A percentile compares a stretch with the other conserved stretches of the same genome.
These are phyloP conservation scores for Papiliotrema nemorosa DNA, from an alignment of 1,284 basidiomycete species.

Conservation along the genomic window DNA sequence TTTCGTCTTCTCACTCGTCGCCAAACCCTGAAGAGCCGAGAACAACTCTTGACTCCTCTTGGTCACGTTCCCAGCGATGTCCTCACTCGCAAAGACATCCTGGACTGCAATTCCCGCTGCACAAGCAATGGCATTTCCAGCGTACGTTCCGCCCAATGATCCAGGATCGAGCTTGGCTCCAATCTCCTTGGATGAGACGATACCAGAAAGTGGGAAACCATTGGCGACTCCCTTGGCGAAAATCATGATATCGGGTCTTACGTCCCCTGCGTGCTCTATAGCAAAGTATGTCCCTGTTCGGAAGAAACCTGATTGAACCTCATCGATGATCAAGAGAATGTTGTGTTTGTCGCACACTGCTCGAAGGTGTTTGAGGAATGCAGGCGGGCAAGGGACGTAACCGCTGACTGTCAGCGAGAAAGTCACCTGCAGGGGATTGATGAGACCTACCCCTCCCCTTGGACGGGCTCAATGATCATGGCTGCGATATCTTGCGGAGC, in stretches of 20 bases:
- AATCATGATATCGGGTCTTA: slow-evolving; percentile 80
- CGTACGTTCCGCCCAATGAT: slow-evolving; percentile 84
- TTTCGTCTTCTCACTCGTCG: slow-evolving; percentile 50
- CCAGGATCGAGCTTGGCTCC: slow-evolving; percentile 77
- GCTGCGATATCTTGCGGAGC: slow-evolving; percentile 83
- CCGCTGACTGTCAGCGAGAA: slow-evolving; percentile 50
- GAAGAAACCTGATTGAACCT: slow-evolving; percentile 87
- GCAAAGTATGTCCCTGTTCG: slow-evolving; percentile 84
- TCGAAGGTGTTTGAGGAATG: slow-evolving; percentile 75
- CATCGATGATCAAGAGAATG: slow-evolving; percentile 74
- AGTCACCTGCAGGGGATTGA: too few relatives aligned
- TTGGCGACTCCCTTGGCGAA: slow-evolving; percentile 72
- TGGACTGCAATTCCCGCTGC: slow-evolving; percentile 79
- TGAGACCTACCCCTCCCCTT: slow-evolving; percentile 69
- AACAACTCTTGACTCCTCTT: slow-evolving; percentile 72
- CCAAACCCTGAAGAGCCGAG: slow-evolving; percentile 54
- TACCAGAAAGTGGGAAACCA: slow-evolving; percentile 79
- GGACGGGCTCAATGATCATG: slow-evolving; percentile 84
- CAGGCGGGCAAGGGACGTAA: slow-evolving; percentile 81
- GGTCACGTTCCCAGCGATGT: slow-evolving; percentile 72
- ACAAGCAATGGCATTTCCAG: slow-evolving; percentile 83
- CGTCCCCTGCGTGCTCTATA: slow-evolving; percentile 63
- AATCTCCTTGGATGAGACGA: slow-evolving; percentile 75
- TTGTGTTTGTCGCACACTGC: slow-evolving; percentile 80
- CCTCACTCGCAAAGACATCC: slow-evolving; percentile 72